phyloP scores from a whole-genome alignment of 78 protist genomes.

The Dictyostelium purpureum region DNA sequence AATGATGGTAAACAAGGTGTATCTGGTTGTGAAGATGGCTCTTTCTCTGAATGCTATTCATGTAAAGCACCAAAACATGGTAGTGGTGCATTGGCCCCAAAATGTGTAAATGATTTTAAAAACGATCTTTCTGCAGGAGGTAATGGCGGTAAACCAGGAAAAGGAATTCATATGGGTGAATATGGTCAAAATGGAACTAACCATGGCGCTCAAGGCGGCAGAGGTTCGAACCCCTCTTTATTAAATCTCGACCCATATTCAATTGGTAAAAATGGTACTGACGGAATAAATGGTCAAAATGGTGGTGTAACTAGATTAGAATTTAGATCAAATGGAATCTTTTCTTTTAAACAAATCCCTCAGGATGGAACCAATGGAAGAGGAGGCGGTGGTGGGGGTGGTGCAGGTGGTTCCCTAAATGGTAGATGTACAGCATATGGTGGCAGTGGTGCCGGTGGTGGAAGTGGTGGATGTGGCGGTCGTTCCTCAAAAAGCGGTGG shows the following conservation, averaged over 20 bases:
- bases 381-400: slow-evolving; percentile 71
- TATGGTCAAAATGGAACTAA: slow-evolving; percentile 1
- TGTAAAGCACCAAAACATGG: neutral
- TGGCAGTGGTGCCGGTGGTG: slow-evolving; percentile 5
- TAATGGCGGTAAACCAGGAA: neutral
- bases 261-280: slow-evolving; percentile 6
- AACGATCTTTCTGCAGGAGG: neutral
- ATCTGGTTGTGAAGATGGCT: slow-evolving; percentile 4
- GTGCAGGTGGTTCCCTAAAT: neutral
- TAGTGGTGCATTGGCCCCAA: neutral
- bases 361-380: neutral
- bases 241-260: neutral
- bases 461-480: slow-evolving; percentile 46
- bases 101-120: neutral
- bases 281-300: neutral
- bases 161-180: neutral
- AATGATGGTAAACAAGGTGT: slow-evolving; percentile 13
- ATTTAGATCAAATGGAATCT: neutral
- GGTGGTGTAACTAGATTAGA: neutral
- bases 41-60: neutral
- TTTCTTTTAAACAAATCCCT: neutral
- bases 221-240: neutral
- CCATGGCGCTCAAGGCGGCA: slow-evolving; percentile 8
- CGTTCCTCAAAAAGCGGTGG: neutral
- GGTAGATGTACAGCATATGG: slow-evolving; percentile 23